Evolutionary conservation across 805 yeast species (phyloP), one percentile per base, ranked within the genome.

Genomic region (Monosporozyma aquatica): DNA sequence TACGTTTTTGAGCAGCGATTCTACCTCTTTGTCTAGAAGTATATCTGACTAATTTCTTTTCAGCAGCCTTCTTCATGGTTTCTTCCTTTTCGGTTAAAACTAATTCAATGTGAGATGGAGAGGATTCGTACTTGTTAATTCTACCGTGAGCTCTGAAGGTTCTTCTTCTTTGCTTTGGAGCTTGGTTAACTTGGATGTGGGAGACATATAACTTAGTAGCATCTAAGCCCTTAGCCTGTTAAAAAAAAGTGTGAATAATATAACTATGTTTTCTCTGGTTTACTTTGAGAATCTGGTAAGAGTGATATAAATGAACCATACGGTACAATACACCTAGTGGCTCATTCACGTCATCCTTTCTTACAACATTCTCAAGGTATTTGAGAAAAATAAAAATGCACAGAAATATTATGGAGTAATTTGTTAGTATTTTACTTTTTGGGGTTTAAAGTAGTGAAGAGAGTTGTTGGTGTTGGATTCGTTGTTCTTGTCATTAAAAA

Each of bases 81-180:
- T 89, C 97, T 61, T 76, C 92, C 73, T 80, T 85, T 81, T 92
- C 97, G 66, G 96, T 83, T 64, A 92, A 77, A 68, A 87, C 81
- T 68, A 92, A 78, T 80, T 92, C 98, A 71, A 92, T 90, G 85
- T 92, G 99, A 66, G 92, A 87, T 70, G 98, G 98, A 65, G 89
- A 78, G 50, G 97, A 86, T 78, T 87, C 94, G 92, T 87, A 92
- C 66, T 96, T 95, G 77, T 90, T 92, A 71, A 87, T 86, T 83
- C 98, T 90, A 85, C 99, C 99, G 83, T 90, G 97, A 66, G 99
- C 99, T 83, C 99, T 89, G 95, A 78, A 92, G 68, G 98, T 92
- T 78, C 99, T 87, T 80, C 99, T 90, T 82, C 97, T 92, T 78
- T 87, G 95, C 78, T 87, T 87, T 76, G 98, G 98, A 66, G 98